phyloP scores from a whole-genome alignment of 140 eudicot genomes.

The Erigeron philadelphicus region DNA sequence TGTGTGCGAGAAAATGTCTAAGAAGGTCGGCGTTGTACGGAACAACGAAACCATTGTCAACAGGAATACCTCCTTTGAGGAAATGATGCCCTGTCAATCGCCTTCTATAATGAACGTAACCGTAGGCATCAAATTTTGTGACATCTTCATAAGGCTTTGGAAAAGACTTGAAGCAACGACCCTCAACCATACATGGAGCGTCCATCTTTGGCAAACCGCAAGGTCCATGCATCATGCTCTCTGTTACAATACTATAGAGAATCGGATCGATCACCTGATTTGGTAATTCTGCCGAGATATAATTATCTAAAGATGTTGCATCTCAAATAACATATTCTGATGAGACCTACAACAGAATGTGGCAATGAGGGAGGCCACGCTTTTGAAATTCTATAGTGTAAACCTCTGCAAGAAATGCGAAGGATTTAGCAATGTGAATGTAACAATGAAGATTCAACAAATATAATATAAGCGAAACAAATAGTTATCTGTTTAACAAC shows the following conservation, averaged over 20 bases:
- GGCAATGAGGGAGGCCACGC: slow-evolving; percentile 6
- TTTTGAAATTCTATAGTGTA: slow-evolving; percentile 10
- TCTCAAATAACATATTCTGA: neutral
- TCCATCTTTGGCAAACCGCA: neutral
- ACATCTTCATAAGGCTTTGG: slow-evolving; percentile 4
- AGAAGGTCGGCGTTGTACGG: neutral
- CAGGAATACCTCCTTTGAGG: neutral
- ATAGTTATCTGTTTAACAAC: too few relatives aligned
- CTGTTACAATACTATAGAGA: neutral
- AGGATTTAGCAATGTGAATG: too few relatives aligned
- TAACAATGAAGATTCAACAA: too few relatives aligned
- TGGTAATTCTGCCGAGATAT: neutral
- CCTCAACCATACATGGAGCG: slow-evolving; percentile 1
- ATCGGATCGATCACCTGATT: neutral
- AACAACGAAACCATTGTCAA: neutral
- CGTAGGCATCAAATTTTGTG: neutral
- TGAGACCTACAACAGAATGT: neutral
- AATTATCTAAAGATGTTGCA: neutral
- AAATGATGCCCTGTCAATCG: neutral
- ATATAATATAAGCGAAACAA: too few relatives aligned
- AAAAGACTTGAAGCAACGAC: neutral
- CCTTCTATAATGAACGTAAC: slow-evolving; percentile 2
- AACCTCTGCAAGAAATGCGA: neutral
- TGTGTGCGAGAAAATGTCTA: neutral
- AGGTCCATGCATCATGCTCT: slow-evolving; percentile 11